Conservation (phyloP, 345 rosid genomes). For the Anastatica hierochuntica region DNA sequence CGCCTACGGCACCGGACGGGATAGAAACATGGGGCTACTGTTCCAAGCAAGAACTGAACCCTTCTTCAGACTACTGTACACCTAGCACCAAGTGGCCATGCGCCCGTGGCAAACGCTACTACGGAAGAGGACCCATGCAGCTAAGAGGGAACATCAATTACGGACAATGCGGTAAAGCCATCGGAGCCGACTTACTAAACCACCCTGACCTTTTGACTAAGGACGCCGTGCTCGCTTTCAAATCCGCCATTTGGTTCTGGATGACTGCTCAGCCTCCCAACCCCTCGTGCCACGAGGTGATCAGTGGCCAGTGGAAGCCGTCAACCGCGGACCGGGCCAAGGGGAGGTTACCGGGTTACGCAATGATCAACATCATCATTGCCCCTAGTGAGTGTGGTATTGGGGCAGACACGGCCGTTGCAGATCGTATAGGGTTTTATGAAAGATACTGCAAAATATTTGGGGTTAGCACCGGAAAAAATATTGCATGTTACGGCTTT, state of each 20-base stretch:
- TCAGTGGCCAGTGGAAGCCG: slow-evolving; percentile 41
- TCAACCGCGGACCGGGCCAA: slow-evolving; percentile 33
- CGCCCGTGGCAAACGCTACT: slow-evolving; percentile 43
- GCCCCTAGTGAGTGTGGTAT: slow-evolving; percentile 60
- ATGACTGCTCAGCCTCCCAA: slow-evolving; percentile 52
- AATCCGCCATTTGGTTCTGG: slow-evolving; percentile 72
- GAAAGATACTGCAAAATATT: slow-evolving; percentile 53
- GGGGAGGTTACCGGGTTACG: slow-evolving; percentile 45
- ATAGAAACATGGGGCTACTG: slow-evolving; percentile 54
- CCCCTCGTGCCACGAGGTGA: slow-evolving; percentile 61
- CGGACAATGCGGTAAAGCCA: slow-evolving; percentile 43
- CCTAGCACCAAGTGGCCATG: slow-evolving; percentile 37
- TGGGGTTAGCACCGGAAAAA: slow-evolving; percentile 39
- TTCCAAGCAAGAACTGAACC: slow-evolving; percentile 35
- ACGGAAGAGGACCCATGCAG: slow-evolving; percentile 65
- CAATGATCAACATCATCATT: slow-evolving; percentile 47
- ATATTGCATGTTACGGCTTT: slow-evolving; percentile 45
- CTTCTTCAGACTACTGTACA: slow-evolving; percentile 35
- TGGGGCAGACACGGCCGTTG: slow-evolving; percentile 34
- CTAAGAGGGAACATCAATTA: slow-evolving; percentile 63
- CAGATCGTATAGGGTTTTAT: slow-evolving; percentile 54
- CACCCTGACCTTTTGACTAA: slow-evolving; percentile 50
- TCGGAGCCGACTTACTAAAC: slow-evolving; percentile 44
- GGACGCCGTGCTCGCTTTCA: slow-evolving; percentile 38
- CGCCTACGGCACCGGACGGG: slow-evolving; percentile 43